Conservation (phyloP, 768 basidiomycete species). For the Suillus spraguei region DNA sequence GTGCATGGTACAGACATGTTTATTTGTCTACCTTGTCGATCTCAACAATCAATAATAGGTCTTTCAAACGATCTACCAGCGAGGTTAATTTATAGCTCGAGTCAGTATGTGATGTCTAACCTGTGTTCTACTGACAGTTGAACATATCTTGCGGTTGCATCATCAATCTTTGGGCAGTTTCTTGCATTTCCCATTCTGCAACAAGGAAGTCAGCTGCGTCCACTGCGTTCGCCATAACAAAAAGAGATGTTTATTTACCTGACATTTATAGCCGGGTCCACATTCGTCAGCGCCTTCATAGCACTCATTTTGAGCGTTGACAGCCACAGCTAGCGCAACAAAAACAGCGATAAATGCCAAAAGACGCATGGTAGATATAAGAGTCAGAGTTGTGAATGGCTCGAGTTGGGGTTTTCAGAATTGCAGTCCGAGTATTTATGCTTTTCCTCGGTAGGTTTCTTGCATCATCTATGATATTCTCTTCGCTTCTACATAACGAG, state of each 20-base stretch:
- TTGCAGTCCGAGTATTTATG: neutral
- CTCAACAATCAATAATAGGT: neutral
- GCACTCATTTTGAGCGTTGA: neutral
- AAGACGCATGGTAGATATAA: conserved; percentile 1
- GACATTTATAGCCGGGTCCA: neutral
- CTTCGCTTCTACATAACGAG: neutral
- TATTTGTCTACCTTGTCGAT: neutral
- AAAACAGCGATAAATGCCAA: neutral
- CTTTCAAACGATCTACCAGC: neutral
- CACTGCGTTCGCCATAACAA: neutral
- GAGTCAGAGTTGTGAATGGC: neutral
- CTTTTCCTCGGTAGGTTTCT: neutral
- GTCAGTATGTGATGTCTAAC: neutral
- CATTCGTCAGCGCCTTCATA: conserved; percentile 6
- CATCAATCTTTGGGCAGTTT: neutral
- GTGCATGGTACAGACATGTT: neutral
- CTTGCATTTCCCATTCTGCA: neutral
- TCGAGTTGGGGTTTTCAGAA: neutral
- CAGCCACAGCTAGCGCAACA: neutral
- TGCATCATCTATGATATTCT: neutral
- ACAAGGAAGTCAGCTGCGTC: neutral
- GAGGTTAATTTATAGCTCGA: neutral
- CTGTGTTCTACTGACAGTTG: neutral
- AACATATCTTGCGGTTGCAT: neutral
- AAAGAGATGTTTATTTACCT: neutral